Evolutionary conservation across 495 filamentous ascomycete species (phyloP).

Genomic region (Chlorociboria aeruginascens): DNA sequence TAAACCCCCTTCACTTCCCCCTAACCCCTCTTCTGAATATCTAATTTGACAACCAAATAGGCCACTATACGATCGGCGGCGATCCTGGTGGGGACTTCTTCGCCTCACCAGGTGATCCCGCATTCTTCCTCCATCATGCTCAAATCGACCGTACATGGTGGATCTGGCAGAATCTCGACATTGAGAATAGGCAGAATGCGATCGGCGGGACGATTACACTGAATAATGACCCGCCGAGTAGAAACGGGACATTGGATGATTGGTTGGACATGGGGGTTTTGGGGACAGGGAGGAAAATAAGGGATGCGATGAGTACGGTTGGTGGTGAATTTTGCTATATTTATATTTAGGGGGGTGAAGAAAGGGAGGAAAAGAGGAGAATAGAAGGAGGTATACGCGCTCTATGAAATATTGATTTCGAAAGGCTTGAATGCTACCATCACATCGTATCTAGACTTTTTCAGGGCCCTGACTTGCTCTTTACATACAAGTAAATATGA

Average conservation of each 20-base stretch:
- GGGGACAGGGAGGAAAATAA: not conserved
- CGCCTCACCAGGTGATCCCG: slow-evolving; percentile 50
- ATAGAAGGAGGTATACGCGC: too few species aligned
- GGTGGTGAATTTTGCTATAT: slow-evolving; percentile 17
- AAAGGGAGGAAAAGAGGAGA: too few species aligned
- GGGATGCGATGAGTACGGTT: slow-evolving; percentile 12
- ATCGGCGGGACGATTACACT: slow-evolving; percentile 46
- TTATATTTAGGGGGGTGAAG: slow-evolving; percentile 7
- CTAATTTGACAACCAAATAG: not conserved
- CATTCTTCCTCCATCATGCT: slow-evolving; percentile 41
- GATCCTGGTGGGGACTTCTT: slow-evolving; percentile 36
- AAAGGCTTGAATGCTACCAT: too few species aligned
- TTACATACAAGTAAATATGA: too few species aligned
- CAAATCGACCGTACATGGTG: slow-evolving; percentile 16
- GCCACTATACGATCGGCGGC: slow-evolving; percentile 17
- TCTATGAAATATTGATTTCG: too few species aligned
- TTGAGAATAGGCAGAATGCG: slow-evolving; percentile 29
- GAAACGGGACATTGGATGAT: slow-evolving; percentile 21
- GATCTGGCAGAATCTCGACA: slow-evolving; percentile 43
- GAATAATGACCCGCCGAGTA: slow-evolving; percentile 32
- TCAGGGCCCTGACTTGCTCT: too few species aligned
- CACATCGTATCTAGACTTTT: too few species aligned
- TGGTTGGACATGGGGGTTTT: slow-evolving; percentile 9
- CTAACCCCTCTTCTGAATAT: too few species aligned
- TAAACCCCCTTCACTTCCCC: too few species aligned